Conservation (phyloP, 306 rosid genomes). For the Pyrus bretschneideri region DNA sequence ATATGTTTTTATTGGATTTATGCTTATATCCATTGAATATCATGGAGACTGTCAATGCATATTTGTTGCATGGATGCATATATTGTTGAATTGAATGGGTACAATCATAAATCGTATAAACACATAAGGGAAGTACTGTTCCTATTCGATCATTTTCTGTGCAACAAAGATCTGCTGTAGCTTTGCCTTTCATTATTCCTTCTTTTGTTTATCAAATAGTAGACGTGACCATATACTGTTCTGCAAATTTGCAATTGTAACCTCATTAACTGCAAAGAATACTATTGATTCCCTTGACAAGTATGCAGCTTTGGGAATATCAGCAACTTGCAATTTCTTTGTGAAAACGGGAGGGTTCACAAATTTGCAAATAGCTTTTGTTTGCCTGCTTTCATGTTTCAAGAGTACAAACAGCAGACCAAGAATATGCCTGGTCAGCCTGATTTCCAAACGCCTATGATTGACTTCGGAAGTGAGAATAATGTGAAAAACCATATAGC, state of each 20-base stretch:
- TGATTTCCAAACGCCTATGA: conserved; percentile 26
- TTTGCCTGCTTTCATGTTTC: conserved; percentile 82
- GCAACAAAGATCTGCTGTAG: neutral
- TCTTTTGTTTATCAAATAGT: conserved; percentile 1
- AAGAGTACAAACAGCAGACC: conserved; percentile 52
- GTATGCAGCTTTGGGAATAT: conserved; percentile 64
- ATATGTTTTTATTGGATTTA: conserved; percentile 3
- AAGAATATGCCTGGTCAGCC: conserved; percentile 33
- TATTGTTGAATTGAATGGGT: neutral
- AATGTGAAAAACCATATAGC: conserved; percentile 22
- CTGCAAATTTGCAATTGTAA: neutral
- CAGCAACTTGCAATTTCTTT: conserved; percentile 79
- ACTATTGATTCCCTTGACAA: conserved; percentile 42
- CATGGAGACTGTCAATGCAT: neutral
- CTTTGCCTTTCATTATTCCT: neutral
- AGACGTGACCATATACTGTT: conserved; percentile 9
- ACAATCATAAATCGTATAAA: neutral
- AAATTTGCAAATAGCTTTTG: conserved; percentile 96
- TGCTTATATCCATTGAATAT: conserved; percentile 7
- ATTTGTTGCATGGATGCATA: neutral
- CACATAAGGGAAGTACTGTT: neutral
- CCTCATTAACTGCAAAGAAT: neutral
- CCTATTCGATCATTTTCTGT: neutral
- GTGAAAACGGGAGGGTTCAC: conserved; percentile 90
- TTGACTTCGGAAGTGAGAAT: conserved; percentile 35